Conservation (phyloP, 1,284 basidiomycete species). For the Apiotrichum brassicae region DNA sequence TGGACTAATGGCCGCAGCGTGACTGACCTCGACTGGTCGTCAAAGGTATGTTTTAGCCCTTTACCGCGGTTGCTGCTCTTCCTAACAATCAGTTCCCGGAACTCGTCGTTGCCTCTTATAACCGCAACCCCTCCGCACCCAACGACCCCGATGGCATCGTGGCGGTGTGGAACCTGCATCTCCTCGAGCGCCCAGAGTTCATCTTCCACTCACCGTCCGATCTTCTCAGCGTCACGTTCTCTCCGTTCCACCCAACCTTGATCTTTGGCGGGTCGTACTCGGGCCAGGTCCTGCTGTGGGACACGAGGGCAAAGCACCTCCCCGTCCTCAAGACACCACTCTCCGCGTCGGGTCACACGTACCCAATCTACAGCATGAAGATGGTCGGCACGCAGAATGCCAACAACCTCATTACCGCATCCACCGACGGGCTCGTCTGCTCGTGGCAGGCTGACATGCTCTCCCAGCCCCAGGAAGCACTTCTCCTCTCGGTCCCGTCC, state of each 20-base stretch:
- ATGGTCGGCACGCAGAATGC: slow-evolving; percentile 98
- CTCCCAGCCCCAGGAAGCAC: slow-evolving; percentile 92
- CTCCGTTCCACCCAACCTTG: slow-evolving; percentile 94
- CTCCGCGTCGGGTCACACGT: slow-evolving; percentile 90
- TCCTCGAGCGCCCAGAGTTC: slow-evolving; percentile 92
- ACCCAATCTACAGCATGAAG: slow-evolving; percentile 95
- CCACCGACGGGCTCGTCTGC: slow-evolving; percentile 93
- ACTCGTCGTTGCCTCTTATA: slow-evolving; percentile 88
- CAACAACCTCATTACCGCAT: slow-evolving; percentile 90
- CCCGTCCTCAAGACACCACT: slow-evolving; percentile 95
- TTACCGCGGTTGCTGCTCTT: too few relatives aligned
- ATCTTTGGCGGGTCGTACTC: slow-evolving; percentile 97
- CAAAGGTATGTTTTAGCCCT: slow-evolving; percentile 60
- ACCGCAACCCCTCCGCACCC: slow-evolving; percentile 82
- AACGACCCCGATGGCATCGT: slow-evolving; percentile 96
- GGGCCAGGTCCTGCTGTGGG: slow-evolving; percentile 96
- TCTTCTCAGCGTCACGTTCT: slow-evolving; percentile 91
- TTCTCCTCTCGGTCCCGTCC: slow-evolving; percentile 71
- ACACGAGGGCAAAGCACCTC: slow-evolving; percentile 91
- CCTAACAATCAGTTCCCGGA: slow-evolving; percentile 75
- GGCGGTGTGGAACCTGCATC: slow-evolving; percentile 93
- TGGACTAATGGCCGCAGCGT: slow-evolving; percentile 87
- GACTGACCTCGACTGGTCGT: slow-evolving; percentile 95
- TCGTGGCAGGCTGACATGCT: slow-evolving; percentile 99
- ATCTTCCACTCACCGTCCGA: slow-evolving; percentile 99